Base-by-base conservation (phyloP, 257 asterid genomes). In the Primulina huaijiensis region DNA sequence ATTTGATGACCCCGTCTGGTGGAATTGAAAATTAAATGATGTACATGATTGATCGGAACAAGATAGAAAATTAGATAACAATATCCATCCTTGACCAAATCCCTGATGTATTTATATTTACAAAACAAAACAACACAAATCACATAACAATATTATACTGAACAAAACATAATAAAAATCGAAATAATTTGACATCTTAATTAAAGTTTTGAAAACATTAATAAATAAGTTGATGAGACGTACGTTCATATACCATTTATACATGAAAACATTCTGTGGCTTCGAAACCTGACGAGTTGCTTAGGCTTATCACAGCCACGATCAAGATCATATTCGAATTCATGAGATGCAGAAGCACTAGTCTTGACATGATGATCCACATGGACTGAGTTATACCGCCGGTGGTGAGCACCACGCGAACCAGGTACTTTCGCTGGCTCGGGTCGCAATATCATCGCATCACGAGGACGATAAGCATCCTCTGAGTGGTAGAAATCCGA, bases 231-330 rank as follows among this genome's bases (percentile, higher is more conserved):
- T 34, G 9, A 34, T 3, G 16, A 50, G 20, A 50, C 57, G 8
- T 43, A 50, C 57, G 8, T 43, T 74, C 67, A 84, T 75, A 81
- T 80, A 75, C 86, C 88, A 58, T 81, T 77, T 38, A 86, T 76
- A 78, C 92, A 86, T 53, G 92, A 80, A 71, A 86, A 80, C 82
- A 86, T 70, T 62, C 75, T 82, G 46, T 84, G 88, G 77, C 88
- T 84, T 68, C 83, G 77, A 60, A 86, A 80, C 76, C 82, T 79
- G 68, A 79, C 82, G 34, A 84, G 84, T 72, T 82, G 83, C 75
- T 80, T 79, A n/a, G 77, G 50, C 74, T 73, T 71, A 14, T 62
- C 67, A 35, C 50, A 9, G 9, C 16, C 50, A 9, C 2, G 7
- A 43, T 43, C 55, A 14, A 43, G 55, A 4, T n/a, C n/a, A n/a